These are phyloP conservation scores for Aspergillus flavus DNA, from an alignment of 2,329 filamentous ascomycete genomes.

Conservation along the genomic window DNA sequence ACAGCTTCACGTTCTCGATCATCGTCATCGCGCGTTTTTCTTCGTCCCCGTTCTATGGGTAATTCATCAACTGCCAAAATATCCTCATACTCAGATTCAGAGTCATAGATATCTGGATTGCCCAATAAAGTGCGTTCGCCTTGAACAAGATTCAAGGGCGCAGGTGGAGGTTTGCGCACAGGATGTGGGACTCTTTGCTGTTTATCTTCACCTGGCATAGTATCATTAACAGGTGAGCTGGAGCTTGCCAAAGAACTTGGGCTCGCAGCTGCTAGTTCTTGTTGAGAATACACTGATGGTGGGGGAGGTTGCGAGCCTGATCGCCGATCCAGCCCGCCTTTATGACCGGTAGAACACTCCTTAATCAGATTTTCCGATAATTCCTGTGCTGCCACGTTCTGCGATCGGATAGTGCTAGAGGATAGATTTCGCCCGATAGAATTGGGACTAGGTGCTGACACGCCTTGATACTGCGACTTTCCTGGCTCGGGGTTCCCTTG, in stretches of 20 bases:
- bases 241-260: conserved; percentile 25
- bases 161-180: conserved; percentile 79
- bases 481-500: neutral
- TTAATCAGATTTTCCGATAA: neutral
- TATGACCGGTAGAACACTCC: neutral
- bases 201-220: conserved; percentile 20
- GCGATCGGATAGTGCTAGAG: conserved; percentile 6
- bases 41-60: conserved; percentile 67
- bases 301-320: conserved; percentile 14
- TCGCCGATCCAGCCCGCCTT: conserved; percentile 8
- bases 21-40: conserved; percentile 86
- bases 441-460: neutral
- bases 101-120: conserved; percentile 58
- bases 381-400: conserved; percentile 12
- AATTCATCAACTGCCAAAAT: conserved; percentile 70
- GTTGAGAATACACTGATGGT: conserved; percentile 15
- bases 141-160: conserved; percentile 72
- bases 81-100: conserved; percentile 83
- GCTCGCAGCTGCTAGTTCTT: conserved; percentile 20
- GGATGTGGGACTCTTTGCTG: conserved; percentile 54
- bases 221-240: conserved; percentile 21
- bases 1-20: conserved; percentile 75
- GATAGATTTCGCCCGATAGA: neutral
- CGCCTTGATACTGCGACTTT: conserved; percentile 4
- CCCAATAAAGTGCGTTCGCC: conserved; percentile 46